Base-by-base conservation (phyloP, 2,329 filamentous ascomycete species). In the Fusarium pseudograminearum region DNA sequence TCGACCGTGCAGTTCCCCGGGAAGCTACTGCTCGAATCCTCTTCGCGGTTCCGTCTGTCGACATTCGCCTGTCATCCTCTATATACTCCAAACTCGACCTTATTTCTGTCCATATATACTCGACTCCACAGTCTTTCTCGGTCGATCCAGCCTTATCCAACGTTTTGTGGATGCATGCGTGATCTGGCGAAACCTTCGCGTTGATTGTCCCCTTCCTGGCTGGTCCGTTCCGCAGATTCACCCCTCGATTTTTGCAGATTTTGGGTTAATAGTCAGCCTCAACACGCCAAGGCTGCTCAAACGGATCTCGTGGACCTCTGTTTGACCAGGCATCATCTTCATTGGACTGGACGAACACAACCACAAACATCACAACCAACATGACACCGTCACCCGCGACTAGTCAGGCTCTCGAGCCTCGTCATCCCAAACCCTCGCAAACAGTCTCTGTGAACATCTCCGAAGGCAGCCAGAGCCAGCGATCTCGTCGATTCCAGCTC, bases 391-490 rank as follows among this genome's bases (percentile, higher is more conserved):
- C 79, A 51, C 79, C 80, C 5, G 30, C 56, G 51, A 73, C 71
- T 45, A 74, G 72, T 78, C 81, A 79, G 78, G 79, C 70, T 77
- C 80, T 74, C 42, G 78, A 81, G 74, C 72, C 77, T 67, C 76
- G 77, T 56, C 78, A 75, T 33, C 72, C 76, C 44, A 76, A 74
- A 58, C 76, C 76, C 51, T 75, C 74, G 24, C 77, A 80, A 76
- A 83, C 80, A 62, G 80, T 85, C 47, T 81, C 83, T 22, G 82
- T 85, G 66, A 85, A 83, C 69, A 83, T 83, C 58, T 80, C 82
- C 46, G 83, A 85, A 57, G 77, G 77, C 56, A 75, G 80, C 16
- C 73, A 76, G 59, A 76, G 75, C 51, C 76, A 26, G 11, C 48
- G 76, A 63, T 75, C 72, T 70, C 79, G 75, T 63, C 82, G 73